phyloP scores from a whole-genome alignment of 345 rosid genomes.

The Gossypium arboreum region DNA sequence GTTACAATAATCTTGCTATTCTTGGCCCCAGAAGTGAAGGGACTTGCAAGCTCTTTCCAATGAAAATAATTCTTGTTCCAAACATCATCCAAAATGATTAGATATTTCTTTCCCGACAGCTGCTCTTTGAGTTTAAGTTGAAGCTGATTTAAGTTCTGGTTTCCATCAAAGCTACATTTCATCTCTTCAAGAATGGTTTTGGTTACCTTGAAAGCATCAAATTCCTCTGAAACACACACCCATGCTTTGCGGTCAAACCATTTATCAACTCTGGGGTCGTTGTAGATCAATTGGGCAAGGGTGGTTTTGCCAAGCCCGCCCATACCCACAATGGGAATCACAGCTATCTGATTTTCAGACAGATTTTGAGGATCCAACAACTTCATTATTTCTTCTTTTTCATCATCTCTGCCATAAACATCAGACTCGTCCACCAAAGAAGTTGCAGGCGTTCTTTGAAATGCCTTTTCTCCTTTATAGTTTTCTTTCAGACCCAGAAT shows the following conservation, averaged over 20 bases:
- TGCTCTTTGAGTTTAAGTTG: too few relatives aligned
- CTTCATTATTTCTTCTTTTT: background rate
- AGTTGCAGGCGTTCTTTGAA: conserved; percentile 5
- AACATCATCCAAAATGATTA: too few relatives aligned
- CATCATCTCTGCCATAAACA: background rate
- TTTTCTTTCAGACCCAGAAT: conserved; percentile 18
- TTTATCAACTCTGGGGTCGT: conserved; percentile 1
- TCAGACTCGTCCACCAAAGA: conserved; percentile 19
- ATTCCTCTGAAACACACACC: conserved; percentile 23
- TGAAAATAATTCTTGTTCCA: too few relatives aligned
- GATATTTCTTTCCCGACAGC: too few relatives aligned
- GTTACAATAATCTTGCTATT: conserved; percentile 16
- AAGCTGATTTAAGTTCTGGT: too few relatives aligned
- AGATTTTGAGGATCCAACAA: background rate
- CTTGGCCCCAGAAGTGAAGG: too few relatives aligned
- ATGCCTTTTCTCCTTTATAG: background rate
- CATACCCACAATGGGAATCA: conserved; percentile 19
- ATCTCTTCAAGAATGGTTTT: conserved; percentile 18
- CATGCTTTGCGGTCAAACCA: conserved; percentile 26
- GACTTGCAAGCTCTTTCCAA: too few relatives aligned
- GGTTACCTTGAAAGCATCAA: conserved; percentile 17
- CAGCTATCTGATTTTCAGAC: background rate
- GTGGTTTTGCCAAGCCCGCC: conserved; percentile 9
- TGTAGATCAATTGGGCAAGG: conserved; percentile 5
- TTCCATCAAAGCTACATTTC: too few relatives aligned